Conservation (phyloP, 176 grass and related monocot genomes). For the Musa beccarii region DNA sequence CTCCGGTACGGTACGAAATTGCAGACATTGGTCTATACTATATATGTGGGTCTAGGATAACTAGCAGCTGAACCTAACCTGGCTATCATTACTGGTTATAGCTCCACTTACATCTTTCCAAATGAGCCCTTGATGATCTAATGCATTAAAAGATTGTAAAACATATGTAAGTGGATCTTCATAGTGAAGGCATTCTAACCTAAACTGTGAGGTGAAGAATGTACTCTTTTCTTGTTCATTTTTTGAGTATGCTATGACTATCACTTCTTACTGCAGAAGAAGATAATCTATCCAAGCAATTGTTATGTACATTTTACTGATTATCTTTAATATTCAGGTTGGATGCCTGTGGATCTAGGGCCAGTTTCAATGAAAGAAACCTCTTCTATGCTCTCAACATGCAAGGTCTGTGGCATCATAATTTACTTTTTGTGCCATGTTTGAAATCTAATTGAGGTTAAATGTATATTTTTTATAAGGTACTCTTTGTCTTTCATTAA, state of each 20-base stretch:
- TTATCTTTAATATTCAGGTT: constrained; percentile 36
- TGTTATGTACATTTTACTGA: constrained; percentile 8
- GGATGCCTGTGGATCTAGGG: constrained; percentile 75
- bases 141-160: background rate
- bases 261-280: background rate
- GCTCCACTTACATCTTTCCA: no score
- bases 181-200: background rate
- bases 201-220: background rate
- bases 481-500: background rate
- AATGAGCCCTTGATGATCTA: background rate
- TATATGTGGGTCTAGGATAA: no score
- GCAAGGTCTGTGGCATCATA: constrained; percentile 37
- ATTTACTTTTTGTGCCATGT: background rate
- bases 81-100: background rate
- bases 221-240: background rate
- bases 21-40: no score
- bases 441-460: background rate
- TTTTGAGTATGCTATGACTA: background rate
- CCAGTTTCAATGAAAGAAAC: constrained; percentile 66
- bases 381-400: constrained; percentile 47
- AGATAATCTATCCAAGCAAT: background rate
- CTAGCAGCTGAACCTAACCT: background rate
- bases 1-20: no score
- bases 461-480: background rate
- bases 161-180: background rate